phyloP scores from a whole-genome alignment of 2,329 filamentous ascomycete species.

The Onygenales sp. region DNA sequence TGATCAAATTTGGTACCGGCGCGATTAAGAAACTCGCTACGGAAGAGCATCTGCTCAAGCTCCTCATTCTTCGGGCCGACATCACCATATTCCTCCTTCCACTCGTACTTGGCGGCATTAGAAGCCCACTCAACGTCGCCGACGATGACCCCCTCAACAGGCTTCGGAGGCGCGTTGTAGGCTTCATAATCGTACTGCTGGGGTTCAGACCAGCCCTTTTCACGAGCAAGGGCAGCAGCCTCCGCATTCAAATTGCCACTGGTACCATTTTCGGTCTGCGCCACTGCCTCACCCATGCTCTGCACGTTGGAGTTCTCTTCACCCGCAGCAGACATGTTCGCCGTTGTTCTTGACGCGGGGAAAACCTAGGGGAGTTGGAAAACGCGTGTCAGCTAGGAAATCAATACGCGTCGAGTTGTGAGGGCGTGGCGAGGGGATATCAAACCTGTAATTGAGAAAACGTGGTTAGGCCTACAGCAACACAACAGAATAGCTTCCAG shows the following conservation, averaged over 20 bases:
- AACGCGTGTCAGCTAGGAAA: too few species aligned
- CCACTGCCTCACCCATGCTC: background rate
- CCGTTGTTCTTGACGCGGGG: too few species aligned
- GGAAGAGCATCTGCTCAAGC: slow-evolving; percentile 70
- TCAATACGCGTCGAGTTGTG: too few species aligned
- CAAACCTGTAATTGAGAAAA: too few species aligned
- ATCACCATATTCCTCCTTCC: slow-evolving; percentile 77
- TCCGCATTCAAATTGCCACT: slow-evolving; percentile 17
- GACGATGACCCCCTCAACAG: slow-evolving; percentile 11
- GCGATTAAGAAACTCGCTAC: slow-evolving; percentile 40
- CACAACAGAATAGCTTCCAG: too few species aligned
- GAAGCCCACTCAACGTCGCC: slow-evolving; percentile 39
- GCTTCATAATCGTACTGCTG: slow-evolving; percentile 28
- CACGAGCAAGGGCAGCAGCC: slow-evolving; percentile 22
- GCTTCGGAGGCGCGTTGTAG: slow-evolving; percentile 16
- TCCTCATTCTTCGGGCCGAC: slow-evolving; percentile 61
- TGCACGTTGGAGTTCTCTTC: background rate
- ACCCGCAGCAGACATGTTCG: background rate
- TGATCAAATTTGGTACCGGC: slow-evolving; percentile 55
- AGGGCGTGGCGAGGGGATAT: too few species aligned
- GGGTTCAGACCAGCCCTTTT: slow-evolving; percentile 30
- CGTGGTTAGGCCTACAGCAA: too few species aligned
- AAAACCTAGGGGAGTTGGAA: too few species aligned
- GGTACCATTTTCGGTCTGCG: background rate
- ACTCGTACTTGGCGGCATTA: slow-evolving; percentile 65